Evolutionary conservation across 1,139 yeast species (phyloP).

Genomic region (Pichia inconspicua): DNA sequence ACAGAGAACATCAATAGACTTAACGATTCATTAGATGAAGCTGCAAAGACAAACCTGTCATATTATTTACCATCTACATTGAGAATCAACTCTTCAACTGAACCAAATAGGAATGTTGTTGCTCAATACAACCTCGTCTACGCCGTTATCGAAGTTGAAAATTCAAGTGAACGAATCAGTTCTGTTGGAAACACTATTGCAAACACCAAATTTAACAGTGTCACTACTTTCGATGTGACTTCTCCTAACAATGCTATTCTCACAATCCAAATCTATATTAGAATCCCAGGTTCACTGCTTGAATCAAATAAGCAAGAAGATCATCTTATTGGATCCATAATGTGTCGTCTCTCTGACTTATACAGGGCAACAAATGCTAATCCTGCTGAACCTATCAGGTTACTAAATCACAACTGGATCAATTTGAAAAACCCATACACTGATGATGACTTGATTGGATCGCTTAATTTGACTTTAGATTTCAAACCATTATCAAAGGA

Average conservation of each 20-base stretch:
- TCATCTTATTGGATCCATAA: slow-evolving; percentile 26
- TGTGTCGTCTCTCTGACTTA: slow-evolving; percentile 28
- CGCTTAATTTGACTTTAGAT: slow-evolving; percentile 63
- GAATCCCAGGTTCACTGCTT: slow-evolving; percentile 62
- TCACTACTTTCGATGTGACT: slow-evolving; percentile 86
- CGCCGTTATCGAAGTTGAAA: slow-evolving; percentile 70
- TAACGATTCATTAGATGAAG: slow-evolving; percentile 27
- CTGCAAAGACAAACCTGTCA: slow-evolving; percentile 28
- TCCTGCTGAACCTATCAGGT: slow-evolving; percentile 28
- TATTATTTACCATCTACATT: slow-evolving; percentile 59
- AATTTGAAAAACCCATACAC: slow-evolving; percentile 28
- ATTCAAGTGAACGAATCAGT: slow-evolving; percentile 37
- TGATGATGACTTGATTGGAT: slow-evolving; percentile 35
- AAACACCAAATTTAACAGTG: slow-evolving; percentile 71
- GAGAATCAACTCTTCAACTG: slow-evolving; percentile 33
- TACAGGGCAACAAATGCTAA: slow-evolving; percentile 15
- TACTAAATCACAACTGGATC: slow-evolving; percentile 43
- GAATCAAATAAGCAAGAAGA: slow-evolving; percentile 29
- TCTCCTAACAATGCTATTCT: slow-evolving; percentile 38
- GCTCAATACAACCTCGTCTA: slow-evolving; percentile 33
- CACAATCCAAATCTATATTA: slow-evolving; percentile 65
- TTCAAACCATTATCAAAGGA: slow-evolving; percentile 54
- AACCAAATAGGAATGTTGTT: slow-evolving; percentile 45
- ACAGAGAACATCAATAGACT: slow-evolving; percentile 35
- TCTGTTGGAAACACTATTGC: slow-evolving; percentile 34